A percentile compares a stretch with the other conserved stretches of the same genome.
phyloP scores from a whole-genome alignment of 331 rosid species.

The Pyracantha coccinea region DNA sequence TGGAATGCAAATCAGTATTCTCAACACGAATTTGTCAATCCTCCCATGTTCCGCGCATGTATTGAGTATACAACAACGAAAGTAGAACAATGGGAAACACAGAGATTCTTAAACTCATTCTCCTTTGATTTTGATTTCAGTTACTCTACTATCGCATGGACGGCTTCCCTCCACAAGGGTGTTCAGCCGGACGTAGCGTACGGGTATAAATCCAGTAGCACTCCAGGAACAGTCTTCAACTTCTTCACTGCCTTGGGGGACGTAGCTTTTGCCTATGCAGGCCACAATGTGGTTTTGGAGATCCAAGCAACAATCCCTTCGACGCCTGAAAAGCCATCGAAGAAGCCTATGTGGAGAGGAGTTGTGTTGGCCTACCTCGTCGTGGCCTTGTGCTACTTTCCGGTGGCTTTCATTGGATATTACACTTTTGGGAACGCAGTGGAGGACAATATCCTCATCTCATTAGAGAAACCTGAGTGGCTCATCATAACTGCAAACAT shows the following conservation, averaged over 20 bases:
- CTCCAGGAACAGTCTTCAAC: conserved; percentile 40
- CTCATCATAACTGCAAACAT: conserved; percentile 56
- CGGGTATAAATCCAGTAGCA: conserved; percentile 17
- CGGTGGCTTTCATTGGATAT: conserved; percentile 55
- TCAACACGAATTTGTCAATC: no score
- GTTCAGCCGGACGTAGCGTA: conserved; percentile 38
- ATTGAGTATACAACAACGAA: no score
- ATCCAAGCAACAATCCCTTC: conserved; percentile 88
- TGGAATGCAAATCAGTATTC: no score
- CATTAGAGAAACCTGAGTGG: conserved; percentile 60
- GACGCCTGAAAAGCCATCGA: conserved; percentile 59
- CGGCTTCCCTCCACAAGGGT: conserved; percentile 46
- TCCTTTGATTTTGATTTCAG: conserved; percentile 22
- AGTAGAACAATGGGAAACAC: no score
- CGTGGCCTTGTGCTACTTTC: conserved; percentile 74
- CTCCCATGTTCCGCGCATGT: no score
- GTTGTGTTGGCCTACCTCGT: conserved; percentile 51
- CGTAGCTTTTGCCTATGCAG: conserved; percentile 74
- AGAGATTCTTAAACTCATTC: not conserved
- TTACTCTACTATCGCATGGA: conserved; percentile 74
- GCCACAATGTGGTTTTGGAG: conserved; percentile 74
- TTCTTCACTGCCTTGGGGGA: conserved; percentile 58
- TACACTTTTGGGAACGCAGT: conserved; percentile 52
- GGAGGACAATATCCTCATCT: conserved; percentile 36
- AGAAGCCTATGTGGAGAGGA: conserved; percentile 78